These are phyloP conservation scores for Fusarium sulawesiense DNA, from an alignment of 2,329 filamentous ascomycete species.

Conservation along the genomic window DNA sequence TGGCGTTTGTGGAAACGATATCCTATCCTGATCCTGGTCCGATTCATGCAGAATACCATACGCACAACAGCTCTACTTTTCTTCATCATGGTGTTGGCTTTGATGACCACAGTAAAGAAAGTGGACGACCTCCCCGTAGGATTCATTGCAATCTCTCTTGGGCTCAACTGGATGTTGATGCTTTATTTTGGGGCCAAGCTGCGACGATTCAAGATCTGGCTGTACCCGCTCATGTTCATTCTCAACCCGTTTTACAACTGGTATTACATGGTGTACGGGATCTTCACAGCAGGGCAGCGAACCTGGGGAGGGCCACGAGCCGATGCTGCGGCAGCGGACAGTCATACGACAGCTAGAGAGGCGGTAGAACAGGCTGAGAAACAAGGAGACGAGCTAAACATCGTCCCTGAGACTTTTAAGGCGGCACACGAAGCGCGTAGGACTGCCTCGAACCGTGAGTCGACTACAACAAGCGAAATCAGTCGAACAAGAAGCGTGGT, in stretches of 20 bases:
- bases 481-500: constrained; percentile 67
- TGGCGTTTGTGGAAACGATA: constrained; percentile 91
- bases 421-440: constrained; percentile 64
- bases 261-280: constrained; percentile 97
- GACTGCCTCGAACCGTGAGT: constrained; percentile 48
- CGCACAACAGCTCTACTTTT: constrained; percentile 93
- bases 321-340: constrained; percentile 84
- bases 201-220: constrained; percentile 89
- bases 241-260: constrained; percentile 98
- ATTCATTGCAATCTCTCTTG: constrained; percentile 92
- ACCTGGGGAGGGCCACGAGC: constrained; percentile 96
- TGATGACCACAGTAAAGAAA: constrained; percentile 85
- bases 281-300: constrained; percentile 91
- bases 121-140: constrained; percentile 85
- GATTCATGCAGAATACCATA: constrained; percentile 97
- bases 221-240: constrained; percentile 96
- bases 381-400: constrained; percentile 87
- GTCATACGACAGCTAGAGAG: constrained; percentile 79
- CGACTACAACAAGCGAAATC: constrained; percentile 51
- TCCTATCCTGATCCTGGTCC: constrained; percentile 84
- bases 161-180: constrained; percentile 95
- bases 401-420: constrained; percentile 87
- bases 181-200: constrained; percentile 92
- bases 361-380: constrained; percentile 85
- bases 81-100: constrained; percentile 89